Conservation (phyloP, 768 basidiomycete genomes). For the Kwoniella newhampshirensis region DNA sequence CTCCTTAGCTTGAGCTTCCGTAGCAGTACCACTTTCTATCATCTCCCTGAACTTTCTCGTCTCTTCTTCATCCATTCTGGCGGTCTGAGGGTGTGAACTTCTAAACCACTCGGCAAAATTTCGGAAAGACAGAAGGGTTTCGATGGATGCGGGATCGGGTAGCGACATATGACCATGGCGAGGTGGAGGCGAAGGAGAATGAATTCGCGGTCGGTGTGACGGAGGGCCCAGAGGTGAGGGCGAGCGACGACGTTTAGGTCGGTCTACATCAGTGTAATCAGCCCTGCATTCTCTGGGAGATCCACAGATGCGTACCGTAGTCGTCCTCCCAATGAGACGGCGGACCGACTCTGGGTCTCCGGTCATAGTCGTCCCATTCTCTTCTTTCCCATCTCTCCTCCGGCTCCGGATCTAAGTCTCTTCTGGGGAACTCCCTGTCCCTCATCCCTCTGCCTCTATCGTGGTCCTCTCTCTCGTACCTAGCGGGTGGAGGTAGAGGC, state of each 20-base stretch:
- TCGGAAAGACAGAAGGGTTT: constrained; percentile 35
- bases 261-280: constrained; percentile 20
- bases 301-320: constrained; percentile 26
- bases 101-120: constrained; percentile 48
- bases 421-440: constrained; percentile 28
- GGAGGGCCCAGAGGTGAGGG: constrained; percentile 35
- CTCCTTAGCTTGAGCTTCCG: constrained; percentile 22
- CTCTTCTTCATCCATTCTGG: constrained; percentile 45
- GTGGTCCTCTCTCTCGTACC: constrained; percentile 20
- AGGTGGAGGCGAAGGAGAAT: constrained; percentile 33
- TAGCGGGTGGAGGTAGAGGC: constrained; percentile 16
- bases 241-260: constrained; percentile 41
- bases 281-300: neutral
- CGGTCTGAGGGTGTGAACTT: constrained; percentile 41
- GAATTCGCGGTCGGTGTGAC: constrained; percentile 24
- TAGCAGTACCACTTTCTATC: constrained; percentile 23
- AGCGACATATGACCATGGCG: constrained; percentile 1
- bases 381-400: constrained; percentile 29
- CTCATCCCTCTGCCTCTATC: constrained; percentile 22
- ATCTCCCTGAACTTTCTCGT: constrained; percentile 22
- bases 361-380: constrained; percentile 27
- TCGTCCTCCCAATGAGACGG: constrained; percentile 33
- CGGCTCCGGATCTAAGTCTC: constrained; percentile 32
- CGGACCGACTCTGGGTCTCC: constrained; percentile 19
- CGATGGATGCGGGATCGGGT: constrained; percentile 41